Base-by-base conservation (phyloP, 768 basidiomycete species). In the Dioszegia crocea region DNA sequence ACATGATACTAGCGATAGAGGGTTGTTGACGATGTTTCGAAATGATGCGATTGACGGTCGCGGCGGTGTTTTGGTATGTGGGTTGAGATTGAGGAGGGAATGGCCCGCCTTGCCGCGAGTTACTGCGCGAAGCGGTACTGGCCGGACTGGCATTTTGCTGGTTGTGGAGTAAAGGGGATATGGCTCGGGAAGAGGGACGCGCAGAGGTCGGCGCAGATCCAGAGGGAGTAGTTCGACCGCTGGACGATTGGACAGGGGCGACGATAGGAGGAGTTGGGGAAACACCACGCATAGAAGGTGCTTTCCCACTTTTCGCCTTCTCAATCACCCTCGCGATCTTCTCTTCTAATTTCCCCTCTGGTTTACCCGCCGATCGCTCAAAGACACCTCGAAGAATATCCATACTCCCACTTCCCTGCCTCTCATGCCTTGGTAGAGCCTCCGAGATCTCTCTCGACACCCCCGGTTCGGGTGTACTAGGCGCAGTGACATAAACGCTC, bases 1-100 rank as follows among this genome's bases (percentile, higher is more conserved):
- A 88, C 77, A 88, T 80, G 59, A 88, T 84, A 27, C 88, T 88
- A 0, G 85, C 85, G 56, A 88, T 83, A 0, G 88, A 89, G 0
- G 85, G 84, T 53, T 90, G 76, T 64, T 74, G 72, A 14, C 72
- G 68, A 66, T 66, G 70, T 48, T 67, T 31, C n/a, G 66, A 67
- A 4, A 68, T 59, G 21, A 67, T 64, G 23, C 62, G 56, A 44
- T 68, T 75, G 57, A 67, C 69, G 1, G 61, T 56, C 12, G 61
- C 63, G 2, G 68, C 65, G 4, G 67, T 66, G 26, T 66, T 41
- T 24, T 65, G 61, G 16, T 17, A 21, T 9, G 40, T 21, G 6
- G 40, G 8, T 43, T 43, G 40, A 43, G 40, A 43, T 16, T 6
- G 21, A 19, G 57, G 17, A 40, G 58, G 8, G 58, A 54, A n/a